Evolutionary conservation across 352 stramenopile genomes (phyloP).

Genomic region (Globisporangium polare): DNA sequence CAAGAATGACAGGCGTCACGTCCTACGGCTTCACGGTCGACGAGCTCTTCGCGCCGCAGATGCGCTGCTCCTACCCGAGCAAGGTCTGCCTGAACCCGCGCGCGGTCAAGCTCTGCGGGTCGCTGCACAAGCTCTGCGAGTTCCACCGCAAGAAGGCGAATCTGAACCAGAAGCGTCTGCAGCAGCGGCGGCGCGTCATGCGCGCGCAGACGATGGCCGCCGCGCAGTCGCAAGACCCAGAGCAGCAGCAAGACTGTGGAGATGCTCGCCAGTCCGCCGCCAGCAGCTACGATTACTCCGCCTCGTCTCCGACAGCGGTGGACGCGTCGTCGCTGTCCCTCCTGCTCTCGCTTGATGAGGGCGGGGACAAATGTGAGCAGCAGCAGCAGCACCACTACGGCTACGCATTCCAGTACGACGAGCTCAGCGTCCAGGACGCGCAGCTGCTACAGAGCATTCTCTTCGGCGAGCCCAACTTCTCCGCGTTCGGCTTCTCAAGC

Average conservation of each 20-base stretch:
- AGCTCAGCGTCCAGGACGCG: background rate
- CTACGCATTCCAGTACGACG: background rate
- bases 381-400: background rate
- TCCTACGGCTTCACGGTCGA: background rate
- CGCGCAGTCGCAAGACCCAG: background rate
- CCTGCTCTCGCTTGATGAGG: background rate
- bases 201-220: background rate
- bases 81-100: slow-evolving; percentile 42
- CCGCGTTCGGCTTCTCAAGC: background rate
- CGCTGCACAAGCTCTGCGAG: slow-evolving; percentile 48
- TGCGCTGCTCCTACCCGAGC: slow-evolving; percentile 40
- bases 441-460: background rate
- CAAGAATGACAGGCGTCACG: background rate
- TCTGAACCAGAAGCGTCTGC: slow-evolving; percentile 36
- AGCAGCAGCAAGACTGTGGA: background rate
- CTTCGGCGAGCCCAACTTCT: background rate
- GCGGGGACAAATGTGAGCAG: background rate
- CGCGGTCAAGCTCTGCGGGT: slow-evolving; percentile 40
- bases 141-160: slow-evolving; percentile 50
- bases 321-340: background rate
- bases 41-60: background rate
- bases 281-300: background rate
- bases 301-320: background rate
- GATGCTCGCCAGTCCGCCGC: too few relatives aligned
- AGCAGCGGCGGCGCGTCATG: slow-evolving; percentile 10